Conservation (phyloP, 73 alveolate genomes). For the Blepharisma japonicum region DNA sequence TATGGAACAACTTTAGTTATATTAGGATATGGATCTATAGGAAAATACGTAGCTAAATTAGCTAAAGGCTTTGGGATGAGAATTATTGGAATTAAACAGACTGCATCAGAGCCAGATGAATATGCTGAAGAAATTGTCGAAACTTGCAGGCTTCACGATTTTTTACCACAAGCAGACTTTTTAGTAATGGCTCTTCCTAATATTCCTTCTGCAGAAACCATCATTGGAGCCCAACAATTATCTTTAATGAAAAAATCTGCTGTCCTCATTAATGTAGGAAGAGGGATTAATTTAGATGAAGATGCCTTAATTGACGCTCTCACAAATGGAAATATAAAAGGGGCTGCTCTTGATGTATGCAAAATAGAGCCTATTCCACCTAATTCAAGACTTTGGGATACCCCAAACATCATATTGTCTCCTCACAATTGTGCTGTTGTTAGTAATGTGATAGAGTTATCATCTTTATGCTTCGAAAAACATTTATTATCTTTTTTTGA, state of each 20-base stretch:
- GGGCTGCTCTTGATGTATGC: conserved; percentile 9
- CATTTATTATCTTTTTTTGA: too few relatives aligned
- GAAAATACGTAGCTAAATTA: neutral
- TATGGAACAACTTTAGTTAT: neutral
- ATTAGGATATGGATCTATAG: conserved; percentile 16
- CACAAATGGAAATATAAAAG: neutral
- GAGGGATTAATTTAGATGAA: neutral
- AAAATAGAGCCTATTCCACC: neutral
- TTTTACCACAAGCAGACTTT: neutral
- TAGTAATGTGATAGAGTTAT: too few relatives aligned
- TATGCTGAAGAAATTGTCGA: neutral
- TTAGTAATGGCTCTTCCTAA: neutral
- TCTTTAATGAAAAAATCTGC: neutral
- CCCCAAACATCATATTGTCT: neutral
- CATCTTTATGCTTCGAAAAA: too few relatives aligned
- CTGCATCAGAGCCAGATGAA: neutral
- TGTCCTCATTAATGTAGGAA: neutral
- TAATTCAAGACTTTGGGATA: neutral
- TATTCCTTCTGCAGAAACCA: neutral
- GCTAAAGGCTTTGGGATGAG: neutral
- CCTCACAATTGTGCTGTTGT: neutral
- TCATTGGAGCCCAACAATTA: neutral
- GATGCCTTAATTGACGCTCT: conserved; percentile 16
- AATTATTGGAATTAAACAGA: neutral
- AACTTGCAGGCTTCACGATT: neutral